Evolutionary conservation across 495 filamentous ascomycete genomes (phyloP), one percentile per base, ranked within the genome.

Genomic region (Acidiella bohemica): DNA sequence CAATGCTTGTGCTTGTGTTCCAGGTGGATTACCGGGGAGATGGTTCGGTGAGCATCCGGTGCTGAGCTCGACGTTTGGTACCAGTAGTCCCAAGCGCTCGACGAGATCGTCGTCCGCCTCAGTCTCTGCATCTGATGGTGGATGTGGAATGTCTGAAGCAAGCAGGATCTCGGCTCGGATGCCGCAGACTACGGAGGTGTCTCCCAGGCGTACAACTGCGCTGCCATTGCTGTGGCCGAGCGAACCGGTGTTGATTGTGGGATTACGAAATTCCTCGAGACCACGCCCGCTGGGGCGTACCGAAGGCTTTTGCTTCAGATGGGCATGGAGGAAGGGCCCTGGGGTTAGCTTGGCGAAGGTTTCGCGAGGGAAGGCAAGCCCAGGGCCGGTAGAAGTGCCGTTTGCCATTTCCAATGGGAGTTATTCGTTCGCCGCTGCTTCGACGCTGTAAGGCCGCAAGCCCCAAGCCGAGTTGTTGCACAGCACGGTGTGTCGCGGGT

Each of bases 331-430:
- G 67, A 80, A 96, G 23, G 83, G 76, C 47, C 78, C 74, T 6
- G 90, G 90, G 42, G 85, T 78, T 58, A 97, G 76, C 44, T 86
- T 85, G 42, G 86, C 85, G 59, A 93, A 93, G 53, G 82, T 81
- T 22, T 73, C 71, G 32, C 79, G 78, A 0, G 90, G 76, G 41
- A 94, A 78, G 32, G 78, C 73, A 39, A 87, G 70, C 6, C 67
- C 60, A 12, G 66, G 65, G 2, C 30, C 17, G 5, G 35, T 19
- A 5, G 23, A 17, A 2, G 40, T 25, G 23, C 41, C 46, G 31
- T 49, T 49, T n/a, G 46, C 46, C 46, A 49, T 49, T 3, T 16
- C 14, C 6, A 18, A 24, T 37, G n/a, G n/a, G n/a, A n/a, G n/a
- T n/a, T n/a, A n/a, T n/a, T n/a, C n/a, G n/a, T n/a, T n/a, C n/a